A percentile compares a stretch with the other conserved stretches of the same genome.
Conservation (phyloP, 2,329 filamentous ascomycete genomes). For the Fusarium sp. region DNA sequence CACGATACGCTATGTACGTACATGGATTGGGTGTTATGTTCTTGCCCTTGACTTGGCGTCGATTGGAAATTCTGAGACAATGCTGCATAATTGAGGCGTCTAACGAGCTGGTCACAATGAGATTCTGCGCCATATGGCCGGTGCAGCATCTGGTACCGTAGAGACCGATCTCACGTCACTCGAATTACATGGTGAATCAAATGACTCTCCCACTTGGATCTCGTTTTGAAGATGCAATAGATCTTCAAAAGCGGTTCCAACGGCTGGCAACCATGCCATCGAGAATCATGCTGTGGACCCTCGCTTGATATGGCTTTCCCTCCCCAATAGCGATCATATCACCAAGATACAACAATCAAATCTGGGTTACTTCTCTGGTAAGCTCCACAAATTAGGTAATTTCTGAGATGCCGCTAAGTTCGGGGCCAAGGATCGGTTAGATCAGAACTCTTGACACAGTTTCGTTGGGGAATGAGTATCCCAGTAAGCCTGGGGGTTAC, state of each 20-base stretch:
- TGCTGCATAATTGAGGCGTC: not conserved
- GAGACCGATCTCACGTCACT: no score
- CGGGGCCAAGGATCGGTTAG: not conserved
- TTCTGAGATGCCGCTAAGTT: not conserved
- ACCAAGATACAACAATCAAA: not conserved
- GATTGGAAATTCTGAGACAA: not conserved
- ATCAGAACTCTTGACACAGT: no score
- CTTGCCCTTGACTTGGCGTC: not conserved
- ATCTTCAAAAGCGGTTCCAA: not conserved
- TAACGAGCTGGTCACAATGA: not conserved
- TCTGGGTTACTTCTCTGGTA: no score
- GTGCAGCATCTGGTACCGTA: not conserved
- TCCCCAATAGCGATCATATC: not conserved
- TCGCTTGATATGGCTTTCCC: not conserved
- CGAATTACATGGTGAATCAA: accelerated
- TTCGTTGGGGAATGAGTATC: not conserved
- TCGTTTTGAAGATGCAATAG: not conserved
- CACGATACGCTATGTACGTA: no score
- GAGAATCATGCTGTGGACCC: not conserved
- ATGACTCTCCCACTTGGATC: no score
- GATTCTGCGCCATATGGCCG: not conserved
- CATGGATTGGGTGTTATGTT: no score
- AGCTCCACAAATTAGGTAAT: not conserved
- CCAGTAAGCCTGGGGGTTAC: not conserved
- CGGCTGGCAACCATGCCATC: not conserved